phyloP scores from a whole-genome alignment of 352 stramenopile species.

The Lagenidium giganteum region DNA sequence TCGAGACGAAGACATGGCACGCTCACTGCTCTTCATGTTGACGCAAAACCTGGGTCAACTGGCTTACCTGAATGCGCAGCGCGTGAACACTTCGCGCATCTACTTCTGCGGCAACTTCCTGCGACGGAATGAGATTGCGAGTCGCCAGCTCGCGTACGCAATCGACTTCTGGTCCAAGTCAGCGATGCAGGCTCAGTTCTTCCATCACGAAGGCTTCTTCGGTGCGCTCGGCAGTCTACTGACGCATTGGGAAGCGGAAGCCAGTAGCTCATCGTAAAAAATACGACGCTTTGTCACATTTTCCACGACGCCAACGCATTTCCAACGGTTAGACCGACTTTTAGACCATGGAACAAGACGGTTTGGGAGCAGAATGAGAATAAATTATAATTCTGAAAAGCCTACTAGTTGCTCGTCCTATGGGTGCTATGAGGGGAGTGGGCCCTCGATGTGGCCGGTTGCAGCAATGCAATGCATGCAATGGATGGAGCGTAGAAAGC shows the following conservation, averaged over 20 bases:
- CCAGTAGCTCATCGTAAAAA: slow-evolving; percentile 1
- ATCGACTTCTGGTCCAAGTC: slow-evolving; percentile 98
- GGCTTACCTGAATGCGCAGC: slow-evolving; percentile 94
- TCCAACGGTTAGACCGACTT: too few relatives aligned
- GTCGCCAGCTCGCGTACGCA: slow-evolving; percentile 82
- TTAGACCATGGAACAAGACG: too few relatives aligned
- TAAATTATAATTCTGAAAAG: too few relatives aligned
- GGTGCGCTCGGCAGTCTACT: slow-evolving; percentile 86
- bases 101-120: slow-evolving; percentile 97
- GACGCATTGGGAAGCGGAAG: slow-evolving; percentile 2
- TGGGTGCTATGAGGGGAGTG: too few relatives aligned
- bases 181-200: slow-evolving; percentile 87
- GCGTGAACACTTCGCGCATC: slow-evolving; percentile 90
- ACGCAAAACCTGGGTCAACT: slow-evolving; percentile 97
- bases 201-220: slow-evolving; percentile 97
- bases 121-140: slow-evolving; percentile 93
- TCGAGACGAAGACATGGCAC: slow-evolving; percentile 91
- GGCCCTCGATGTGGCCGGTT: too few relatives aligned
- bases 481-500: too few relatives aligned
- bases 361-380: too few relatives aligned
- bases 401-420: too few relatives aligned
- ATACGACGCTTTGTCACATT: neutral
- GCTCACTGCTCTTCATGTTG: slow-evolving; percentile 97
- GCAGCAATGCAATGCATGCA: too few relatives aligned
- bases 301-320: neutral